Evolutionary conservation across 441 rosid genomes (phyloP), one percentile per base, ranked within the genome.

Genomic region (Bocquillonia castaneifolia): DNA sequence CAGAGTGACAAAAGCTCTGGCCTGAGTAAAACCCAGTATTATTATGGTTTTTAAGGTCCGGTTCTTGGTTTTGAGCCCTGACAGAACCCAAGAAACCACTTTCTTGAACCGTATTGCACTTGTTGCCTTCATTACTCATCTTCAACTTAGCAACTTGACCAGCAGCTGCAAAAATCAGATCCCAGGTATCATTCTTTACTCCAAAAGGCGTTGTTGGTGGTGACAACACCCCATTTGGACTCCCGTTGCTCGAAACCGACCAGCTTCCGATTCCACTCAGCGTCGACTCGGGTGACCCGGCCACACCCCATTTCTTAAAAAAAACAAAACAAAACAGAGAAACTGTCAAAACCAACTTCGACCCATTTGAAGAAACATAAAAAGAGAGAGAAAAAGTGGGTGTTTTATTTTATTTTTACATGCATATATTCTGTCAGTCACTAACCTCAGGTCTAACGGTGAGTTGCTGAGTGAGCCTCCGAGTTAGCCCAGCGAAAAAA

Each of bases 211-310:
- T 80, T 61, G 87, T 63, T 3, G 96, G 86, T 1, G 93, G 92
- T 3, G 97, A 92, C 3, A 86, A 69, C 17, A 63, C 87, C 0
- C 88, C 86, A 60, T 78, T 82, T 2, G 96, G 88, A 69, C 97
- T 92, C 10, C 86, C 84, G 45, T 75, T 83, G 58, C 91, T 83
- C 0, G 91, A 88, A 22, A 64, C 75, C 0, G 91, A 84, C 84
- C 78, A 82, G 82, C 89, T 78, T 15, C 80, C 86, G 59, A 79
- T 57, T 71, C 88, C 89, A 74, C 78, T 80, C 78, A 81, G 87
- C 3, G 90, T 86, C 70, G 93, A 88, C 80, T 88, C 83, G 0
- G 90, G 96, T 1, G 98, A 93, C 59, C 85, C 88, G 4, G 81
- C 78, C 71, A 74, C 57, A n/a, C 32, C 77, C 73, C 82, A 67